Base-by-base conservation (phyloP, 2,329 filamentous ascomycete genomes). In the Lachnellula subtilissima region DNA sequence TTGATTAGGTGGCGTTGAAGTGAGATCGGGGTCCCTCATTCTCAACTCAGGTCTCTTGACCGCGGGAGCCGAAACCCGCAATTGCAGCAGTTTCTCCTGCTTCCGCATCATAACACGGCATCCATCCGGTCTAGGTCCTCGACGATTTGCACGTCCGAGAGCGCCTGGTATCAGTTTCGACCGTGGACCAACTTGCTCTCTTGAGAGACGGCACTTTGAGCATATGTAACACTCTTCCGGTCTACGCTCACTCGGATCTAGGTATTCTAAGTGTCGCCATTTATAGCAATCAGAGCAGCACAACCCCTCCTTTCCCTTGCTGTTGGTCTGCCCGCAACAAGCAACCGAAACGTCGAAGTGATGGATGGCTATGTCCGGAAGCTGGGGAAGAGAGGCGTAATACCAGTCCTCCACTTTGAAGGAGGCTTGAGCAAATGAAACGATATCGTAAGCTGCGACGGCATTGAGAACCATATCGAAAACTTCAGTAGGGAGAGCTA, bases 21-120 rank as follows among this genome's bases (percentile, higher is more conserved):
- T 53, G 42, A 57, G 50, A 53, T 57, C 40, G 46, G 37, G 39
- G 25, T 49, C 39, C 53, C 48, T 52, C 50, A 53, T 42, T 57
- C 55, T 53, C 47, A 53, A 46, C 55, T 57, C 55, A 49, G 55
- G 55, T 53, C 55, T 49, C 50, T 50, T 45, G 45, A 50, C 36
- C 17, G 50, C 45, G 25, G 50, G 55, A 46, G 50, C 25, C 46
- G 51, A 46, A 47, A 51, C 39, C 45, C 46, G 50, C 47, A 54
- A 53, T 36, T 48, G 52, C 39, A 52, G 39, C 39, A 28, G 1
- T 52, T 52, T 52, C 39, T 52, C 50, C 19, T 52, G 53, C 53
- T 52, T 55, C 40, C 48, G 42, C 40, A 47, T 51, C 48, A 52
- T 52, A 47, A 55, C 53, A 48, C 48, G 42, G 32, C 48, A 55